These are phyloP conservation scores for Diddensiella caesifluorescens DNA, from an alignment of 805 yeast genomes.

Conservation along the genomic window DNA sequence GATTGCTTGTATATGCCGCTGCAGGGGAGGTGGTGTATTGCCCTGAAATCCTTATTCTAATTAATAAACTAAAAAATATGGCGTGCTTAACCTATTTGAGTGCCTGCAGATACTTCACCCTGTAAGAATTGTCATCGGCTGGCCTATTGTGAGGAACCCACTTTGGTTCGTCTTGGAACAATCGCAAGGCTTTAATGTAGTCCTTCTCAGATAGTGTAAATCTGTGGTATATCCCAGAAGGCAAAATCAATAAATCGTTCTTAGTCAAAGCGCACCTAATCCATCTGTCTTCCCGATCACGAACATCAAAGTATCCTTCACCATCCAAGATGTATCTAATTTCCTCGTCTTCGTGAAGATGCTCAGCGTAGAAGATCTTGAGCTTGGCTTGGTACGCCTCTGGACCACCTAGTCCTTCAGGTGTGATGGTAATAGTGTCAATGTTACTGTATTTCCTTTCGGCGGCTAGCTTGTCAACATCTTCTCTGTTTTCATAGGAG, in stretches of 20 bases:
- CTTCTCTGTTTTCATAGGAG: constrained; percentile 42
- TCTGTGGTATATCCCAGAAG: constrained; percentile 93
- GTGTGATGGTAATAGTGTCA: constrained; percentile 61
- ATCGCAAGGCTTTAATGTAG: constrained; percentile 69
- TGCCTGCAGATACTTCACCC: constrained; percentile 42
- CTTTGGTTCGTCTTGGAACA: constrained; percentile 92
- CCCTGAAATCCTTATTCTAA: neutral
- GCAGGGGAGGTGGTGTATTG: too few species aligned
- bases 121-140: constrained; percentile 42
- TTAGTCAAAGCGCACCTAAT: constrained; percentile 59
- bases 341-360: constrained; percentile 95
- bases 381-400: constrained; percentile 62
- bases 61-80: neutral
- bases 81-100: neutral
- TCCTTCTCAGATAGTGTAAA: constrained; percentile 67
- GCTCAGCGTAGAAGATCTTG: constrained; percentile 71
- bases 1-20: too few species aligned
- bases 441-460: constrained; percentile 74
- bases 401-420: constrained; percentile 56
- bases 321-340: constrained; percentile 87
- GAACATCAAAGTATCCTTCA: constrained; percentile 85
- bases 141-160: constrained; percentile 86
- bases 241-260: constrained; percentile 59
- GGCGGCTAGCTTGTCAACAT: constrained; percentile 61
- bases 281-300: constrained; percentile 66